A percentile compares a stretch with the other conserved stretches of the same genome.
These are phyloP conservation scores for Verticillium zaregamsianum DNA, from an alignment of 2,329 filamentous ascomycete genomes.

Conservation along the genomic window DNA sequence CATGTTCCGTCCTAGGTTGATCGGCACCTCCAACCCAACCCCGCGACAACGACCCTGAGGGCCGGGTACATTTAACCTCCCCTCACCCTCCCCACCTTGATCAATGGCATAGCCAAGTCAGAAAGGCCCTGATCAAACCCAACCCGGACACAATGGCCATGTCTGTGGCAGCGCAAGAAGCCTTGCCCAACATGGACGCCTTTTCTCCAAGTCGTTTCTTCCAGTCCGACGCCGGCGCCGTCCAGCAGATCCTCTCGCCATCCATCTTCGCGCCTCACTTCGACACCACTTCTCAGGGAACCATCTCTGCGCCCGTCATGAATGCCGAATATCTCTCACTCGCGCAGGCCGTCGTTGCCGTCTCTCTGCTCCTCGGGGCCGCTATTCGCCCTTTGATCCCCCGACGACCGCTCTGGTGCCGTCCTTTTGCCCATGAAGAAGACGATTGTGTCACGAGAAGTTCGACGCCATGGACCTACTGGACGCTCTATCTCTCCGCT, in stretches of 20 bases:
- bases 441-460: slow-evolving; percentile 6
- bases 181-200: not conserved
- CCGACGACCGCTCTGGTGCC: slow-evolving; percentile 33
- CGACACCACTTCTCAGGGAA: not conserved
- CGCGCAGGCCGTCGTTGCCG: slow-evolving; percentile 23
- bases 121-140: not conserved
- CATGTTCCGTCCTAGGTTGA: not conserved
- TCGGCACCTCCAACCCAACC: not conserved
- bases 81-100: not conserved
- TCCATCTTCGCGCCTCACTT: not conserved
- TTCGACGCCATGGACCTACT: slow-evolving; percentile 30
- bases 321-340: slow-evolving; percentile 8
- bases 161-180: not conserved
- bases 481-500: slow-evolving; percentile 29
- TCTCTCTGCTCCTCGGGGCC: slow-evolving; percentile 24
- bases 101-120: not conserved
- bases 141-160: not conserved
- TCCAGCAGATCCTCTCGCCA: not conserved
- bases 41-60: not conserved
- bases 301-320: not conserved
- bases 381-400: slow-evolving; percentile 18
- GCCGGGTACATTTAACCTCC: not conserved
- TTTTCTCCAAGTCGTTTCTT: not conserved
- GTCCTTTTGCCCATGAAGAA: slow-evolving; percentile 38
- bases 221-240: not conserved